phyloP scores from a whole-genome alignment of 1,284 basidiomycete species.

The Butyriboletus appendiculatus region DNA sequence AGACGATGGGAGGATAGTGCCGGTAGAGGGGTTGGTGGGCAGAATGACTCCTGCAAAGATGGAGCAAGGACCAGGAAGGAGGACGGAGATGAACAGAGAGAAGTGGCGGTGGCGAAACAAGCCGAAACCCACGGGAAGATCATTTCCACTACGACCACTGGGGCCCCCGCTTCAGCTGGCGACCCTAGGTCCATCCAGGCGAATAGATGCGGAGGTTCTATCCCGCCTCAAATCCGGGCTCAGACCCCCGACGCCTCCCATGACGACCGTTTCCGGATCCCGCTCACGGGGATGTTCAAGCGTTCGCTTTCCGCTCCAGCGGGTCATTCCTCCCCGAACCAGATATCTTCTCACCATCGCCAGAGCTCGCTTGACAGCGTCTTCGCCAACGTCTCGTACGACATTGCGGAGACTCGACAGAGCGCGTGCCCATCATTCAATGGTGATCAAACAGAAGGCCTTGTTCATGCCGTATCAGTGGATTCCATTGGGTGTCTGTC shows the following conservation, averaged over 20 bases:
- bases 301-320: conserved; percentile 58
- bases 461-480: conserved; percentile 14
- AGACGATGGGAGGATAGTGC: conserved; percentile 38
- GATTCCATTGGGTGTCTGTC: conserved; percentile 31
- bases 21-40: conserved; percentile 5
- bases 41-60: conserved; percentile 3
- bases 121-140: conserved; percentile 10
- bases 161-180: background rate
- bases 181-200: conserved; percentile 2
- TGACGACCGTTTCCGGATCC: conserved; percentile 43
- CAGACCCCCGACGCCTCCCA: conserved; percentile 32
- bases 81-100: conserved; percentile 27
- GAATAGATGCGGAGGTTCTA: conserved; percentile 12
- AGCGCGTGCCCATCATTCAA: conserved; percentile 12
- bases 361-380: conserved; percentile 30
- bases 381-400: conserved; percentile 35
- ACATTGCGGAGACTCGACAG: conserved; percentile 26
- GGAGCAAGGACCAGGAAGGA: conserved; percentile 6
- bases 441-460: conserved; percentile 26
- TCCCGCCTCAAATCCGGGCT: conserved; percentile 28
- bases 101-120: conserved; percentile 18
- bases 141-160: conserved; percentile 1
- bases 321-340: conserved; percentile 23
- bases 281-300: conserved; percentile 60
- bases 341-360: conserved; percentile 15